Evolutionary conservation across 768 basidiomycete species (phyloP).

Genomic region (Ramaria sp.): DNA sequence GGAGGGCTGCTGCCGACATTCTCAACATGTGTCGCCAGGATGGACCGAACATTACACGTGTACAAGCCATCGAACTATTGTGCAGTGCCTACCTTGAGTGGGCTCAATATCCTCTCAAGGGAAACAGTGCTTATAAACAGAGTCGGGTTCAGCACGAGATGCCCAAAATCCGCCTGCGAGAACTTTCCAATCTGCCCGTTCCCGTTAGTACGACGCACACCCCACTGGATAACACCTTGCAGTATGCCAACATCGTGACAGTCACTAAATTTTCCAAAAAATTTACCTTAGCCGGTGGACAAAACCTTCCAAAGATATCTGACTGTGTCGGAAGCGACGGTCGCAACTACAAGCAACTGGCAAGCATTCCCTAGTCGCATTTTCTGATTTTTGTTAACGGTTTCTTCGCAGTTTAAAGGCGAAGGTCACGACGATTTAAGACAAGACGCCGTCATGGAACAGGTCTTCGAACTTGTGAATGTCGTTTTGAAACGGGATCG

Average conservation of each 20-base stretch:
- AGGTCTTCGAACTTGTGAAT: slow-evolving; percentile 89
- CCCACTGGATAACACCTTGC: slow-evolving; percentile 55
- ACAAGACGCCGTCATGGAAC: slow-evolving; percentile 98
- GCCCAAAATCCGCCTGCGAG: slow-evolving; percentile 36
- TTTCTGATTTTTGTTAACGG: neutral
- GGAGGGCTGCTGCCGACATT: slow-evolving; percentile 52
- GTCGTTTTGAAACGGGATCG: slow-evolving; percentile 60
- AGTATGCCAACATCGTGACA: slow-evolving; percentile 62
- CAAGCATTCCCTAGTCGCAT: slow-evolving; percentile 27
- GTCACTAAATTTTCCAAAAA: slow-evolving; percentile 48
- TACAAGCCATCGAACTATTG: slow-evolving; percentile 45
- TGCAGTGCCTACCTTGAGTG: slow-evolving; percentile 63
- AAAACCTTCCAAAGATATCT: slow-evolving; percentile 75
- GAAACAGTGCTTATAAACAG: slow-evolving; percentile 16
- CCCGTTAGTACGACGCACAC: slow-evolving; percentile 74
- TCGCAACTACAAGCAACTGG: slow-evolving; percentile 64
- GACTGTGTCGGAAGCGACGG: slow-evolving; percentile 62
- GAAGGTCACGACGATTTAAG: slow-evolving; percentile 84
- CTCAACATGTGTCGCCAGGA: slow-evolving; percentile 44
- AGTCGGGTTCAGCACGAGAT: slow-evolving; percentile 23
- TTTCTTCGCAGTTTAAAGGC: slow-evolving; percentile 70
- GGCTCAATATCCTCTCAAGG: slow-evolving; percentile 52
- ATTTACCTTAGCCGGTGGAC: slow-evolving; percentile 65
- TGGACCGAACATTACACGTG: slow-evolving; percentile 24
- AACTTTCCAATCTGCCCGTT: slow-evolving; percentile 47